Evolutionary conservation across 2,329 filamentous ascomycete species (phyloP), one percentile per base, ranked within the genome.

Genomic region (Sclerotinia borealis): DNA sequence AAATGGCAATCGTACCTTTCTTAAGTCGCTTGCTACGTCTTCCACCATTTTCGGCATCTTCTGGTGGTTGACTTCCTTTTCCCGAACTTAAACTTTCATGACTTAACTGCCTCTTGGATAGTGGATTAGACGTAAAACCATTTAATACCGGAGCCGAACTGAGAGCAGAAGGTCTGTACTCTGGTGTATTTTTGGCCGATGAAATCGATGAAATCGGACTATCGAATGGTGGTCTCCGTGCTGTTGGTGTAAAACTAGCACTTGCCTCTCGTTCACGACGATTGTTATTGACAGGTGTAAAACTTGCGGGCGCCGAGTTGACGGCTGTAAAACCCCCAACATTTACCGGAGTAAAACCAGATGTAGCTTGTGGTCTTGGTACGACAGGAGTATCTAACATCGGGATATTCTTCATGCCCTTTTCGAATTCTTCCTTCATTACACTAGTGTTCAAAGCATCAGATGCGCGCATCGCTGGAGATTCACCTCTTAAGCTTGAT

Each of bases 1-100:
- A 25, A 52, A 50, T 61, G n/a, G 62, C 45, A 36, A 59, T 69
- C 83, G 72, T 81, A 89, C 87, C 88, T 81, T 96, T 96, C 76
- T 95, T 96, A 15, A 96, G 81, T 49, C 95, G 87, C 79, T 99
- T 99, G 76, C 93, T 97, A 64, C 93, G 87, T 66, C 95, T 85
- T 68, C 89, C 91, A 66, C 84, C 84, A 68, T 79, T 80, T 56
- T 92, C 89, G 1, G 76, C 76, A 60, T 92, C 67, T 65, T 76
- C 71, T 58, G 69, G 64, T 63, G 70, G 69, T 64, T 71, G 69
- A 61, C 68, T 70, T 11, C 64, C 68, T 52, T 73, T 72, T 60
- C 72, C 66, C 11, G 72, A 74, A 54, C 75, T 72, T 8, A 77
- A 60, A 68, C 77, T 81, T 37, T 84, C 81, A 63, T 79, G 82